Evolutionary conservation across 2,329 filamentous ascomycete species (phyloP).

Genomic region (Aspergillus intermedius): DNA sequence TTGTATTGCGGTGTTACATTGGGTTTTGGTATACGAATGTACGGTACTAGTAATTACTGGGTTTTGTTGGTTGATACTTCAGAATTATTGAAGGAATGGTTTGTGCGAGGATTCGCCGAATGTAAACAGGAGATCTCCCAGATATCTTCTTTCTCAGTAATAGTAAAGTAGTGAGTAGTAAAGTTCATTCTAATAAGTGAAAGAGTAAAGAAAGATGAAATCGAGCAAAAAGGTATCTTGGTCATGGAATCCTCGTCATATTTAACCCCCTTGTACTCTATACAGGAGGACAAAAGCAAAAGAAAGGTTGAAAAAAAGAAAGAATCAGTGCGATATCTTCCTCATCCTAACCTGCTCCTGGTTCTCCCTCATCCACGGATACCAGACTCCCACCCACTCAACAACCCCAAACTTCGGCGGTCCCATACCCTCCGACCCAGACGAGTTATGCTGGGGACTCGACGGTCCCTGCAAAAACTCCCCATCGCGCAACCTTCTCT

Average conservation of each 20-base stretch:
- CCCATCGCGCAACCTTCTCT: slow-evolving; percentile 35
- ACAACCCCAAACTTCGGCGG: slow-evolving; percentile 36
- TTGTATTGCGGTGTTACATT: too few relatives aligned
- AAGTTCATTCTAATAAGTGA: not conserved
- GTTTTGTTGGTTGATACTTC: too few relatives aligned
- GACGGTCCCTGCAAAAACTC: slow-evolving; percentile 32
- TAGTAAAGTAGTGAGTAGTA: not conserved
- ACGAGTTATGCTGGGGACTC: slow-evolving; percentile 1
- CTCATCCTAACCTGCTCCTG: slow-evolving; percentile 15
- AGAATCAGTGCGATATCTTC: not conserved
- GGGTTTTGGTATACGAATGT: too few relatives aligned
- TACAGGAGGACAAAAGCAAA: not conserved
- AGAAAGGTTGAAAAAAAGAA: not conserved
- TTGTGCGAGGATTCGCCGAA: too few relatives aligned
- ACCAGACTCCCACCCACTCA: slow-evolving; percentile 35
- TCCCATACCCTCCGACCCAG: slow-evolving; percentile 5
- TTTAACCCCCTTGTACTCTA: not conserved
- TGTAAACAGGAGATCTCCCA: too few relatives aligned
- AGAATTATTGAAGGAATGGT: too few relatives aligned
- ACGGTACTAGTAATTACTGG: too few relatives aligned
- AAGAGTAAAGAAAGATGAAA: not conserved
- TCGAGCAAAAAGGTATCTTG: not conserved
- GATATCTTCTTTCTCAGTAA: too few relatives aligned
- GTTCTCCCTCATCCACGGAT: slow-evolving; percentile 38
- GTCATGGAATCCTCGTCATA: not conserved